Percentiles rank a stretch among this genome's conserved stretches.
Evolutionary conservation across 257 asterid genomes (phyloP).

Genomic region (Solanum appendiculatum): DNA sequence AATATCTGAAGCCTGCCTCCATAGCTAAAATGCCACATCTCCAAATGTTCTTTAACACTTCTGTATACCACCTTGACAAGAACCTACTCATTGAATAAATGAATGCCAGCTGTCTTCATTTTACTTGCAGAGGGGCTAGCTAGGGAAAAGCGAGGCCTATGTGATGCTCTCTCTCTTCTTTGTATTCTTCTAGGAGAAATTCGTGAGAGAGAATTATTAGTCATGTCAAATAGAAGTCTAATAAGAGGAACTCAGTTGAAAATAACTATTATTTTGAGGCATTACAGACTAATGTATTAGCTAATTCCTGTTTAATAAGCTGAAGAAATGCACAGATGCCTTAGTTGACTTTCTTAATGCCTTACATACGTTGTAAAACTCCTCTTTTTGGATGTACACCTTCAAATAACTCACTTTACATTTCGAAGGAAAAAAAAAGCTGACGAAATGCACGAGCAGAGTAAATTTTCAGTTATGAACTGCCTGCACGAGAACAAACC

Average conservation of each 20-base stretch:
- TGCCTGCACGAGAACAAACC: neutral
- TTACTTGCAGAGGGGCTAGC: neutral
- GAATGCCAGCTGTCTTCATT: neutral
- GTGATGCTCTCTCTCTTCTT: neutral
- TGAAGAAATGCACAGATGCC: neutral
- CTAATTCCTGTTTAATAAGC: neutral
- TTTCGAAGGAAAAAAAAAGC: neutral
- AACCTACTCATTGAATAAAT: neutral
- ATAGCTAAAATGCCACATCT: neutral
- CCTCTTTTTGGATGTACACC: neutral
- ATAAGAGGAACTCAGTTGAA: neutral
- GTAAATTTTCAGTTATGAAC: neutral
- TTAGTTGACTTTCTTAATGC: neutral
- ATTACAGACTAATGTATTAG: neutral
- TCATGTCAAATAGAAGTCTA: neutral
- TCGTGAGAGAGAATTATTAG: neutral
- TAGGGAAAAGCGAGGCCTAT: neutral
- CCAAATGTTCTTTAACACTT: neutral
- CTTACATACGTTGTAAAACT: neutral
- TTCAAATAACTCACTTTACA: neutral
- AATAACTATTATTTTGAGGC: neutral
- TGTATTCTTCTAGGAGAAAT: neutral
- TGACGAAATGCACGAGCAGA: neutral
- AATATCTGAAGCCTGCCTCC: neutral
- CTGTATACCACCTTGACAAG: neutral